phyloP scores from a whole-genome alignment of 2,329 filamentous ascomycete genomes.

The Cadophora sp. region DNA sequence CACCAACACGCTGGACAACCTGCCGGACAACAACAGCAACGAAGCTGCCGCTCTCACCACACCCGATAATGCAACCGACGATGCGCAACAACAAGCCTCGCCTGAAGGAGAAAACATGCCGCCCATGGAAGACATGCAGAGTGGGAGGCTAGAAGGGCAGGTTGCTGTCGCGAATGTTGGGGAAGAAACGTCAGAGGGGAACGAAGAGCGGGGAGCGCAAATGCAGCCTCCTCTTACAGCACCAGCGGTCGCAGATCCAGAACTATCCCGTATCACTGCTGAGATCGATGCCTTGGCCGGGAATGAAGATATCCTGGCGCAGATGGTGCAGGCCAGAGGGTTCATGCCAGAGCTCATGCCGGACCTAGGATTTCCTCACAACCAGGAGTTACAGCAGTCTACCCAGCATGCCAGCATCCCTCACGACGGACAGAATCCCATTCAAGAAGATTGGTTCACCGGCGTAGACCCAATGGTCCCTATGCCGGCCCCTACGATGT shows the following conservation, averaged over 20 bases:
- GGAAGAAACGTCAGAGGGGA: neutral
- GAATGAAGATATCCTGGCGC: neutral
- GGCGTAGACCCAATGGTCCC: neutral
- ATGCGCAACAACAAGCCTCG: slow-evolving; percentile 10
- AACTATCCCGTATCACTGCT: neutral
- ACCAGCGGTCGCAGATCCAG: slow-evolving; percentile 6
- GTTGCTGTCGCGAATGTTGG: neutral
- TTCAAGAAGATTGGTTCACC: neutral
- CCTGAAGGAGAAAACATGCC: slow-evolving; percentile 6
- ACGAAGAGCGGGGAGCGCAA: slow-evolving; percentile 11
- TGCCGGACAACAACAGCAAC: slow-evolving; percentile 5
- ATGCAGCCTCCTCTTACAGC: neutral
- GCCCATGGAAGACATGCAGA: neutral
- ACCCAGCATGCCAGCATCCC: neutral
- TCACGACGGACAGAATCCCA: neutral
- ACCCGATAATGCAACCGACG: slow-evolving; percentile 16
- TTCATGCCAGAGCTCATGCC: slow-evolving; percentile 4
- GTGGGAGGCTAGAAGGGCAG: neutral
- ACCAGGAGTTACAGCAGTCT: neutral
- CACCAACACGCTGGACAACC: slow-evolving; percentile 14
- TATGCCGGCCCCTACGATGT: slow-evolving; percentile 2
- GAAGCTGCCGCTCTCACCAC: slow-evolving; percentile 30
- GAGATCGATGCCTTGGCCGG: neutral
- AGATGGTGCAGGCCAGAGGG: neutral
- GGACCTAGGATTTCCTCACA: neutral